These are phyloP conservation scores for Elaeis guineensis DNA, from an alignment of 176 grass and related monocot species.

Conservation along the genomic window DNA sequence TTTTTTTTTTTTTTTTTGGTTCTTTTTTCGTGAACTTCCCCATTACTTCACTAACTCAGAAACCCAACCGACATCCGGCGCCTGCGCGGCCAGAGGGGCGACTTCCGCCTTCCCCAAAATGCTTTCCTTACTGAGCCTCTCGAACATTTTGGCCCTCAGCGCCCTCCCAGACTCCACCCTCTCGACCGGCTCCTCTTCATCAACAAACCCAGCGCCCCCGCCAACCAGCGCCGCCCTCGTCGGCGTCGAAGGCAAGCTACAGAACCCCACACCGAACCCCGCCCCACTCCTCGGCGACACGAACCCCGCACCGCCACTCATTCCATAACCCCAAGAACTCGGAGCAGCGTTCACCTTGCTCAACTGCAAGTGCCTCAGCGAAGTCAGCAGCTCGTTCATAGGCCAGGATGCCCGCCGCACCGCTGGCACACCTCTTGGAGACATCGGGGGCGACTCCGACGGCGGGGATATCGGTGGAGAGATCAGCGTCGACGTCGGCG, in stretches of 20 bases:
- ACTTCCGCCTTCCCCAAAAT: not conserved
- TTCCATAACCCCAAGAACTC: slow-evolving; percentile 27
- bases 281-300: slow-evolving; percentile 30
- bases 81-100: not conserved
- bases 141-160: slow-evolving; percentile 2
- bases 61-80: slow-evolving; percentile 66
- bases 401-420: not conserved
- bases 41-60: slow-evolving; percentile 69
- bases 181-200: not conserved
- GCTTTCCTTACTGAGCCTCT: slow-evolving; percentile 1
- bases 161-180: slow-evolving; percentile 14
- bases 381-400: slow-evolving; percentile 3
- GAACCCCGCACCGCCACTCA: slow-evolving; percentile 2
- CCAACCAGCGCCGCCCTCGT: not conserved
- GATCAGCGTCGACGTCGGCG: slow-evolving; percentile 61
- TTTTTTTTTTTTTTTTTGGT: no score
- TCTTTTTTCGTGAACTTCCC: not conserved
- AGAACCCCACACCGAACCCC: slow-evolving; percentile 20
- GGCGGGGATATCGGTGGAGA: slow-evolving; percentile 32
- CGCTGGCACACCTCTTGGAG: not conserved
- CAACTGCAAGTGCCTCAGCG: slow-evolving; percentile 16
- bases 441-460: slow-evolving; percentile 10
- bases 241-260: slow-evolving; percentile 59
- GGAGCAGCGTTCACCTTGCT: slow-evolving; percentile 45
- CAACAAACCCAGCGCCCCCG: not conserved